Base-by-base conservation (phyloP, 805 yeast genomes). In the Barnettozyma botsteinii region DNA sequence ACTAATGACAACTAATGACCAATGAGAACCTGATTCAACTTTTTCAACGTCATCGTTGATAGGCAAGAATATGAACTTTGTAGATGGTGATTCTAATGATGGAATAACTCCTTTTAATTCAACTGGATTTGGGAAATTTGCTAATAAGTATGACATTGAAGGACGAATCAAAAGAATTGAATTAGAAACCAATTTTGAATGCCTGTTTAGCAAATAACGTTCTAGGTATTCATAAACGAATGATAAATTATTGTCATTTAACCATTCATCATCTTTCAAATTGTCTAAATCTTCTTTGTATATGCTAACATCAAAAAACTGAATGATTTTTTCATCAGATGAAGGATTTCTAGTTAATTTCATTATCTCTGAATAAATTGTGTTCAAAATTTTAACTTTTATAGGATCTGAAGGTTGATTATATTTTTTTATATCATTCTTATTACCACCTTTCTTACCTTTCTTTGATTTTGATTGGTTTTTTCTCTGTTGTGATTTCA, bases 21-120 rank as follows among this genome's bases (percentile, higher is more conserved):
- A 84, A 59, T 85, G 93, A 33, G 77, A 78, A 1, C 91, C 93
- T 14, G 80, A 79, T 45, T 76, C 83, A 3, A 72, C 75, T 1
- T 62, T 61, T 34, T 71, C 81, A 31, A 77, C 63, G 40, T 78
- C 81, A 33, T 71, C 81, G 44, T 75, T 84, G 22, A 82, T 65
- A 0, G 91, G 93, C 29, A 82, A 55, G 46, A 85, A 82, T 1
- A 84, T 66, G 48, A 78, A 74, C 12, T 64, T 60, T 3, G 76
- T 62, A 13, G 36, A 28, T 21, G 36, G 21, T 1, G 59, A 48
- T 12, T 64, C 65, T 5, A 75, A 42, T 0, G 64, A 55, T 0
- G 81, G 81, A 21, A 75, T 51, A 1, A 70, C 76, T 2, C 66
- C 69, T 31, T 57, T 59, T 23, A 75, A 59, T 6, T 61, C 59